Conservation (phyloP, 2,329 filamentous ascomycete species). For the Colletotrichum cereale region DNA sequence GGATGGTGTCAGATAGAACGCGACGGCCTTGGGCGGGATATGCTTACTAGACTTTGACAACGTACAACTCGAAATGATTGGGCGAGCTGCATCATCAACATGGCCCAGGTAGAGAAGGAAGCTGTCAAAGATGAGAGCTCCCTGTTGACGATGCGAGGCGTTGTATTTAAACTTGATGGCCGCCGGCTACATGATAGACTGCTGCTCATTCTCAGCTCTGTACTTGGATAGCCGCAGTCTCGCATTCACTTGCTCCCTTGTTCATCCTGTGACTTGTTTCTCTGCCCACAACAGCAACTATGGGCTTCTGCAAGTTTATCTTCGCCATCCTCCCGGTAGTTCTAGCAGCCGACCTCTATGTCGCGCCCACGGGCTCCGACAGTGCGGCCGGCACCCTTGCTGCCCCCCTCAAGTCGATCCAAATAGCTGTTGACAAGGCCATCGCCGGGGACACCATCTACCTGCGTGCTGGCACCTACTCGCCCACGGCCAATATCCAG, state of each 20-base stretch:
- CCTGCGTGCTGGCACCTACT: conserved; percentile 53
- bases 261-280: not conserved
- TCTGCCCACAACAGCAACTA: conserved; percentile 9
- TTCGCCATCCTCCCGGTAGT: conserved; percentile 36
- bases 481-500: conserved; percentile 60
- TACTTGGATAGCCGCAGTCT: conserved; percentile 19
- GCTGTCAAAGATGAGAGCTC: conserved; percentile 9
- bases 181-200: conserved; percentile 21
- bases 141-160: conserved; percentile 15
- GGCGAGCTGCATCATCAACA: not conserved
- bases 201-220: not conserved
- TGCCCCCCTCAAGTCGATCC: conserved; percentile 59
- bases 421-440: conserved; percentile 59
- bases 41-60: not conserved
- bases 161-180: conserved; percentile 38
- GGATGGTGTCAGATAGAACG: conserved; percentile 11
- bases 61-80: not conserved
- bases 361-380: conserved; percentile 58
- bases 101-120: not conserved
- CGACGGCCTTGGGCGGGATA: not conserved
- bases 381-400: conserved; percentile 53
- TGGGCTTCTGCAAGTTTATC: conserved; percentile 40
- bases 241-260: conserved; percentile 12
- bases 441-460: conserved; percentile 57
- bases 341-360: conserved; percentile 55